phyloP scores from a whole-genome alignment of 345 rosid species.

The Trapa incisa region DNA sequence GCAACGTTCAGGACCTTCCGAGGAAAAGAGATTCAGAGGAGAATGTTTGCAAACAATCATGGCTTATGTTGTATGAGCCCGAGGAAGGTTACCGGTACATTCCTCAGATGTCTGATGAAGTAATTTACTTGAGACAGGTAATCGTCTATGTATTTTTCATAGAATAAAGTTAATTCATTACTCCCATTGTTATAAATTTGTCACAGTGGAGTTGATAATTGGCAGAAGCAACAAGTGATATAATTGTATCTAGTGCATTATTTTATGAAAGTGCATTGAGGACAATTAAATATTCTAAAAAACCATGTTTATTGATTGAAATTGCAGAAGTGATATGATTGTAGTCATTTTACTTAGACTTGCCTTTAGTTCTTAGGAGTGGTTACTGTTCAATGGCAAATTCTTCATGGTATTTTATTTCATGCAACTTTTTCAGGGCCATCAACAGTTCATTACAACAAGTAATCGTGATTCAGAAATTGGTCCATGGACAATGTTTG shows the following conservation, averaged over 20 bases:
- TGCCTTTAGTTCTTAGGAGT: background rate
- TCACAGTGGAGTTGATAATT: background rate
- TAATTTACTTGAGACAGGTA: slow-evolving; percentile 84
- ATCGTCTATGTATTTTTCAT: background rate
- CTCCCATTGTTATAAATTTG: background rate
- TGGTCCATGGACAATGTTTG: slow-evolving; percentile 50
- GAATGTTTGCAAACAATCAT: slow-evolving; percentile 38
- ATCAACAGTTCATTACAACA: slow-evolving; percentile 45
- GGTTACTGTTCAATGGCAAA: background rate
- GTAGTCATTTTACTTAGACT: background rate
- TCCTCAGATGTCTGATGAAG: slow-evolving; percentile 89
- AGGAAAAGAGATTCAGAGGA: slow-evolving; percentile 27
- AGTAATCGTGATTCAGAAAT: slow-evolving; percentile 24
- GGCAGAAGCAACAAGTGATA: background rate
- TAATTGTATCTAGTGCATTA: background rate
- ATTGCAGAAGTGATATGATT: background rate
- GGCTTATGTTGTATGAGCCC: slow-evolving; percentile 80
- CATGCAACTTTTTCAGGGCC: slow-evolving; percentile 58
- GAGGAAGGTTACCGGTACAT: slow-evolving; percentile 84
- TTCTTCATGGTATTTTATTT: slow-evolving; percentile 2
- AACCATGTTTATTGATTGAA: too few relatives aligned
- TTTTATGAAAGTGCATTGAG: background rate
- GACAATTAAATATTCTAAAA: background rate
- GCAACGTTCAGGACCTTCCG: slow-evolving; percentile 15
- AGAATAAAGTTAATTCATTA: background rate